Evolutionary conservation across 768 basidiomycete genomes (phyloP).

Genomic region (Termitomyces sp.): DNA sequence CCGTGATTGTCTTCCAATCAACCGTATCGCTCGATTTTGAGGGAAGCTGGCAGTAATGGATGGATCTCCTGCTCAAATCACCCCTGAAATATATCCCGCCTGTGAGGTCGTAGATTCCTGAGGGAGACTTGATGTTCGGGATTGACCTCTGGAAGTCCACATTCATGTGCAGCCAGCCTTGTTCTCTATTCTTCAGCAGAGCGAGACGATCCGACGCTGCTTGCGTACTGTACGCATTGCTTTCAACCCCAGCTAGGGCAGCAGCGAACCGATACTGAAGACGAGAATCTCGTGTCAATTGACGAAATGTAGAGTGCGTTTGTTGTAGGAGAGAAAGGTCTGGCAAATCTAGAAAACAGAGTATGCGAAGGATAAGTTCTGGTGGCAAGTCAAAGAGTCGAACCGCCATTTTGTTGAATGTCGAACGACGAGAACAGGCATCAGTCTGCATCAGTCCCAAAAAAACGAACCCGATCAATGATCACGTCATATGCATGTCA

Average conservation of each 20-base stretch:
- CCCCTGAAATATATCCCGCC: constrained; percentile 38
- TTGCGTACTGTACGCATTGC: constrained; percentile 20
- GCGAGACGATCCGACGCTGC: constrained; percentile 20
- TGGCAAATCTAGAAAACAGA: too few species aligned
- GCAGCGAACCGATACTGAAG: constrained; percentile 31
- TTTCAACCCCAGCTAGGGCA: constrained; percentile 20
- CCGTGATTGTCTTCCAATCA: constrained; percentile 25
- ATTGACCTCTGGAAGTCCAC: constrained; percentile 23
- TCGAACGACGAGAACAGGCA: too few species aligned
- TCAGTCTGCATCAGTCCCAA: too few species aligned
- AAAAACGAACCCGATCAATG: too few species aligned
- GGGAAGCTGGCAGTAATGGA: constrained; percentile 33
- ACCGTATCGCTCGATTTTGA: constrained; percentile 18
- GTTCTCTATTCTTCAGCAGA: constrained; percentile 21
- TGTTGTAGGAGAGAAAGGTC: constrained; percentile 22
- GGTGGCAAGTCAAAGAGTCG: too few species aligned
- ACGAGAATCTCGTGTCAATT: constrained; percentile 21
- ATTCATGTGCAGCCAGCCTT: constrained; percentile 26
- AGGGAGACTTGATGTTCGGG: constrained; percentile 23
- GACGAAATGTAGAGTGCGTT: constrained; percentile 19
- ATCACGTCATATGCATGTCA: too few species aligned
- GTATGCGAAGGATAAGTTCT: too few species aligned
- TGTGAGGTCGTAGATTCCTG: constrained; percentile 39
- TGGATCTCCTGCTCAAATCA: constrained; percentile 15
- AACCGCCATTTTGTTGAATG: not conserved